These are phyloP conservation scores for Stipa capillata DNA, from an alignment of 176 grass and related monocot genomes.

Conservation along the genomic window DNA sequence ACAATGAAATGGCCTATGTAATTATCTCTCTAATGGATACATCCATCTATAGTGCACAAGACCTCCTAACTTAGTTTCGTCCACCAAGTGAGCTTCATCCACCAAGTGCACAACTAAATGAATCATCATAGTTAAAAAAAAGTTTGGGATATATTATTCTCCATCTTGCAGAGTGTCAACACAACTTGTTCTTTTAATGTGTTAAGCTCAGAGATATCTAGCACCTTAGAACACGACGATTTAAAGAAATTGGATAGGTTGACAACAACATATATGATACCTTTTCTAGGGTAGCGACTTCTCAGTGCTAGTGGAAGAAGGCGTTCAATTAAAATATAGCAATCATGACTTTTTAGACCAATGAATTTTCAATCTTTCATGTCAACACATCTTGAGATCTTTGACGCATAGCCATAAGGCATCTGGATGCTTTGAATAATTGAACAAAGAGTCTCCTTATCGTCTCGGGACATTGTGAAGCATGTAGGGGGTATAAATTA, in stretches of 20 bases:
- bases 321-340: neutral
- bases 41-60: too few relatives aligned
- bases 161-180: constrained; percentile 18
- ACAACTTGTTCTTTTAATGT: constrained; percentile 5
- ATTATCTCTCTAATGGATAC: constrained; percentile 25
- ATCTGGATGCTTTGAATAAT: neutral
- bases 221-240: constrained; percentile 1
- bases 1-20: too few relatives aligned
- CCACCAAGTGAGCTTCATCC: too few relatives aligned
- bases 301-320: constrained; percentile 9
- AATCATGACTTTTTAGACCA: neutral
- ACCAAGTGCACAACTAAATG: constrained; percentile 26
- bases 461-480: neutral
- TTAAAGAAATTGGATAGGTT: constrained; percentile 9
- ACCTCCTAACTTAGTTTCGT: neutral
- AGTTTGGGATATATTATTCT: neutral
- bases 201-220: neutral
- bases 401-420: neutral
- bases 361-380: neutral
- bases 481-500: neutral
- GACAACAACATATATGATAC: neutral
- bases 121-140: constrained; percentile 18
- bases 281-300: neutral
- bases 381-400: neutral
- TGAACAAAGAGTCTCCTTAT: neutral